Conservation (phyloP, 1,284 basidiomycete genomes). For the Schizophyllum amplum region DNA sequence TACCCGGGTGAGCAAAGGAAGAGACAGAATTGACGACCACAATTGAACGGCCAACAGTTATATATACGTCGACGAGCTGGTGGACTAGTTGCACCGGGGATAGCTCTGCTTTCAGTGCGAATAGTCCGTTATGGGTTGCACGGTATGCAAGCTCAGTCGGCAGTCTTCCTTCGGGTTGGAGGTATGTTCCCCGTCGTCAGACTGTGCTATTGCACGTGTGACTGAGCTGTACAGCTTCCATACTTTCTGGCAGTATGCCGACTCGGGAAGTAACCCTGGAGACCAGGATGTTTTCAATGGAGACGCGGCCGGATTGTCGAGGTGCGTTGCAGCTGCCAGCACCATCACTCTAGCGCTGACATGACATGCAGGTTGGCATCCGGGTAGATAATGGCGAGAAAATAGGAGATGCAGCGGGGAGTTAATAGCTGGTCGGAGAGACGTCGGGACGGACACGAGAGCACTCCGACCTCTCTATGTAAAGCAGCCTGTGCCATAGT, state of each 20-base stretch:
- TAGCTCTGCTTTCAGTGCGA: slow-evolving; percentile 37
- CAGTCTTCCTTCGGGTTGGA: slow-evolving; percentile 49
- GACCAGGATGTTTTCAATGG: slow-evolving; percentile 52
- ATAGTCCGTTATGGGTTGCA: slow-evolving; percentile 56
- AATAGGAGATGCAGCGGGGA: neutral
- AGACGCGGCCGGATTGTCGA: slow-evolving; percentile 19
- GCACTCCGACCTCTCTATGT: no score
- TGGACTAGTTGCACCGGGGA: slow-evolving; percentile 61
- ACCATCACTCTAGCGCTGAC: neutral
- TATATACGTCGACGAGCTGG: slow-evolving; percentile 62
- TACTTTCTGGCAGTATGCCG: slow-evolving; percentile 60
- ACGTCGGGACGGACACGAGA: no score
- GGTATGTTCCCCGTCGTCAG: slow-evolving; percentile 17
- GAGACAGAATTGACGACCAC: neutral
- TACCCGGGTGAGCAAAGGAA: slow-evolving; percentile 18
- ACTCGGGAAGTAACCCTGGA: slow-evolving; percentile 43
- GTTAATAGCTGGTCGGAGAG: no score
- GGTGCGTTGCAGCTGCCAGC: slow-evolving; percentile 3
- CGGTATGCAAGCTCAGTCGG: slow-evolving; percentile 25
- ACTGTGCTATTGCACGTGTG: neutral
- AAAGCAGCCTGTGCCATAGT: no score
- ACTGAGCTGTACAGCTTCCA: slow-evolving; percentile 25
- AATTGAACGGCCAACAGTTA: slow-evolving; percentile 25
- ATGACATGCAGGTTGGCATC: neutral
- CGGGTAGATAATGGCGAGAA: neutral